Conservation (phyloP, 345 rosid species). For the Citrus hindsii region DNA sequence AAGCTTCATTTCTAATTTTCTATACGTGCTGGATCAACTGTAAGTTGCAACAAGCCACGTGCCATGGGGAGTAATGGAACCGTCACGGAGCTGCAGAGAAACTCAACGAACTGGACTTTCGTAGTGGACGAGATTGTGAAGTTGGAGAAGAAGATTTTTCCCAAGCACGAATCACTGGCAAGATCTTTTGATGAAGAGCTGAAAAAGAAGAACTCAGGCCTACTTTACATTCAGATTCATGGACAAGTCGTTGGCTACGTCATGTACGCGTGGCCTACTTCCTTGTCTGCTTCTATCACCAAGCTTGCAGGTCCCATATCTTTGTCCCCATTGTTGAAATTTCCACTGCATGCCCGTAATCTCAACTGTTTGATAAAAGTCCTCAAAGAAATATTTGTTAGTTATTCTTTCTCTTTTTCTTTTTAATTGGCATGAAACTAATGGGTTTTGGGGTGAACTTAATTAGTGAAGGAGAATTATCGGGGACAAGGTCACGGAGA, state of each 20-base stretch:
- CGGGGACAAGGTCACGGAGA: conserved; percentile 76
- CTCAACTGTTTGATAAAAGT: no score
- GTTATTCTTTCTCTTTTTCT: no score
- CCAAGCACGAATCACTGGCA: conserved; percentile 82
- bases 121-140: conserved; percentile 62
- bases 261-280: conserved; percentile 75
- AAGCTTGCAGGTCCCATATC: conserved; percentile 63
- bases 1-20: no score
- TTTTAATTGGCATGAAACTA: no score
- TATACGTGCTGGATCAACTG: no score
- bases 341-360: no score
- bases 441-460: no score
- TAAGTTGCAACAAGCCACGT: not conserved
- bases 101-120: conserved; percentile 32
- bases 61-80: conserved; percentile 31
- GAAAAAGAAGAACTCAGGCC: conserved; percentile 60
- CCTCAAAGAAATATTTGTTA: no score
- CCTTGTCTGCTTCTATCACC: conserved; percentile 66
- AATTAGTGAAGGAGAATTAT: conserved; percentile 62
- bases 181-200: conserved; percentile 64
- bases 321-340: not conserved
- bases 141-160: conserved; percentile 68
- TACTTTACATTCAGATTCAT: conserved; percentile 43
- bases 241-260: conserved; percentile 62
- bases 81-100: conserved; percentile 48